These are phyloP conservation scores for Fusarium hainanense DNA, from an alignment of 2,329 filamentous ascomycete genomes.

Conservation along the genomic window DNA sequence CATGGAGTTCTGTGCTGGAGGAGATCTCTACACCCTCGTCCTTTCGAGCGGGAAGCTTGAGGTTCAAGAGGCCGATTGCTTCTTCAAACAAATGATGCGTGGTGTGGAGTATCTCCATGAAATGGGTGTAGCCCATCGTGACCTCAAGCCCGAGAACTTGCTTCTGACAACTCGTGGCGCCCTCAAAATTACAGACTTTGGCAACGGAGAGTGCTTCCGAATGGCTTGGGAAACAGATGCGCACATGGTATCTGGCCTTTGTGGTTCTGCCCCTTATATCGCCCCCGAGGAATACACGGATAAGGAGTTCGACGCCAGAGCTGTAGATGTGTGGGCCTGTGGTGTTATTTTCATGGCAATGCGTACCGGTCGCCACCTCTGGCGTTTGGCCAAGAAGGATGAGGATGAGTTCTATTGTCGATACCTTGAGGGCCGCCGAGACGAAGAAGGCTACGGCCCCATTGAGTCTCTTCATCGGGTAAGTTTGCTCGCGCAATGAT, in stretches of 20 bases:
- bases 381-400: slow-evolving; percentile 96
- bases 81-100: slow-evolving; percentile 99
- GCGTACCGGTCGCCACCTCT: slow-evolving; percentile 94
- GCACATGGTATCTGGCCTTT: slow-evolving; percentile 97
- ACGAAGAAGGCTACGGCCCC: slow-evolving; percentile 94
- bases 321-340: slow-evolving; percentile 98
- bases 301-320: slow-evolving; percentile 94
- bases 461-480: slow-evolving; percentile 96
- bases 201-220: slow-evolving; percentile 98
- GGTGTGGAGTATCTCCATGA: slow-evolving; percentile 99
- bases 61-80: slow-evolving; percentile 93
- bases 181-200: slow-evolving; percentile 98
- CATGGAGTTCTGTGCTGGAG: slow-evolving; percentile 98
- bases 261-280: slow-evolving; percentile 96
- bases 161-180: slow-evolving; percentile 91
- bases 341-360: slow-evolving; percentile 99
- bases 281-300: slow-evolving; percentile 96
- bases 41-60: slow-evolving; percentile 92
- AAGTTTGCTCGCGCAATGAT: slow-evolving; percentile 56
- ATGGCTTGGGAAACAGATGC: slow-evolving; percentile 99
- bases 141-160: slow-evolving; percentile 96
- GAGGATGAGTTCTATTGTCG: slow-evolving; percentile 97
- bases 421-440: slow-evolving; percentile 90
- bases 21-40: slow-evolving; percentile 93
- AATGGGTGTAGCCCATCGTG: slow-evolving; percentile 97